Evolutionary conservation across 2,329 filamentous ascomycete species (phyloP).

Genomic region (Arthrinium puccinioides): DNA sequence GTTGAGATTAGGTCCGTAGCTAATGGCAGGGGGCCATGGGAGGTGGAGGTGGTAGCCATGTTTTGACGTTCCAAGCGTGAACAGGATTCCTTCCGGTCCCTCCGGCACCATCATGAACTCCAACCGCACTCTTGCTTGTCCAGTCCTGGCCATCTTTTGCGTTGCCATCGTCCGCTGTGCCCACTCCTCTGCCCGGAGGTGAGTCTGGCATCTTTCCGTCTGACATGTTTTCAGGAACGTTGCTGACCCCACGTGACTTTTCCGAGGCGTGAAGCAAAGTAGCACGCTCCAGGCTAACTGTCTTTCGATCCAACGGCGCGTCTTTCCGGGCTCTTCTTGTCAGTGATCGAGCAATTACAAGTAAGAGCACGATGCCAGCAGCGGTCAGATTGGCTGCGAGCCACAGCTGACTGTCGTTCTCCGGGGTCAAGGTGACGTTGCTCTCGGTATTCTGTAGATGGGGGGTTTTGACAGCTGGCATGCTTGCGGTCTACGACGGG

Average conservation of each 20-base stretch:
- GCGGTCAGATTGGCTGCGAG: constrained; percentile 14
- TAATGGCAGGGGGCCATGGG: constrained; percentile 42
- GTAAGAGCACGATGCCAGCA: constrained; percentile 13
- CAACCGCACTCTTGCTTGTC: constrained; percentile 7
- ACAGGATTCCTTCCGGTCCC: no score
- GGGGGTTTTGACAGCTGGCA: constrained; percentile 28
- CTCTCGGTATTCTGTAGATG: constrained; percentile 18
- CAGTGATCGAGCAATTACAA: constrained; percentile 13
- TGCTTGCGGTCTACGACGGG: constrained; percentile 26
- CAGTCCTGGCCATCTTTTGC: constrained; percentile 6
- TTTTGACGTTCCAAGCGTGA: constrained; percentile 19
- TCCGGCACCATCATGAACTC: constrained; percentile 4
- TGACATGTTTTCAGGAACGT: constrained; percentile 17
- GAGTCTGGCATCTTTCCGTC: constrained; percentile 12
- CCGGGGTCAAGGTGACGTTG: constrained; percentile 17
- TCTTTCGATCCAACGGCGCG: constrained; percentile 4
- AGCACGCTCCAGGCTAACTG: constrained; percentile 6
- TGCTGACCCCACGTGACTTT: constrained; percentile 23
- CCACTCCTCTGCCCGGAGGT: constrained; percentile 4
- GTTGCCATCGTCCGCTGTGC: constrained; percentile 5
- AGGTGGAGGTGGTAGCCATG: constrained; percentile 35
- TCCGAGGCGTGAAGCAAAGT: no score
- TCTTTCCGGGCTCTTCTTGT: constrained; percentile 1
- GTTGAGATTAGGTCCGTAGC: constrained; percentile 35
- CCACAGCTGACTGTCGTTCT: constrained; percentile 18